These are phyloP conservation scores for Solanum chiquidenum DNA, from an alignment of 257 asterid genomes.

Conservation along the genomic window DNA sequence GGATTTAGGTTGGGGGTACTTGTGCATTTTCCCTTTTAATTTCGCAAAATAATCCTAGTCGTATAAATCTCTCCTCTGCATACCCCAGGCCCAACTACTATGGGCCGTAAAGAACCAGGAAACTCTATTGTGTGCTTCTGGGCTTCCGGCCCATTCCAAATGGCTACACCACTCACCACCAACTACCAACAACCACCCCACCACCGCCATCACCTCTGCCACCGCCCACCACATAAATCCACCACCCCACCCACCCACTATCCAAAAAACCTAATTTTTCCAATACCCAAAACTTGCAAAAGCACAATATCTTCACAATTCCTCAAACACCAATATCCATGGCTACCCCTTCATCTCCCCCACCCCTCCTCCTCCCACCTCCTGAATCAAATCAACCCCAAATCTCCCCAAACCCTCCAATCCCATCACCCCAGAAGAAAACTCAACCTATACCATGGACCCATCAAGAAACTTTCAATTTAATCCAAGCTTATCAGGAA, in stretches of 20 bases:
- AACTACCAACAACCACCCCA: neutral
- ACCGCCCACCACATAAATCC: conserved; percentile 2
- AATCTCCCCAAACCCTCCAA: conserved; percentile 1
- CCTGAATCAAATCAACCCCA: conserved; percentile 1
- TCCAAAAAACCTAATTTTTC: neutral
- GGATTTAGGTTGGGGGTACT: too few relatives aligned
- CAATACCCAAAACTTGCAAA: neutral
- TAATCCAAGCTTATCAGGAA: conserved; percentile 76
- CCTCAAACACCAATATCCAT: neutral
- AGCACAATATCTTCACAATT: neutral
- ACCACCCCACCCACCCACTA: neutral
- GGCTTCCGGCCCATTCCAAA: neutral
- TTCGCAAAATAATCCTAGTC: neutral
- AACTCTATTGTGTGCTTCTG: neutral
- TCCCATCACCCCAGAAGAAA: conserved; percentile 35
- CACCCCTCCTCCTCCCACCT: conserved; percentile 11
- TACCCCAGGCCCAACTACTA: neutral
- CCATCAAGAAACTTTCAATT: conserved; percentile 71
- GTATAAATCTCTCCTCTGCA: neutral
- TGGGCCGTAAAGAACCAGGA: neutral
- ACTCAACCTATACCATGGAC: conserved; percentile 75
- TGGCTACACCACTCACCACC: neutral
- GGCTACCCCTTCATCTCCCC: conserved; percentile 3
- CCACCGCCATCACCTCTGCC: conserved; percentile 1
- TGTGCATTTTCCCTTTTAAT: too few relatives aligned